These are phyloP conservation scores for Solanum appendiculatum DNA, from an alignment of 257 asterid species.

Conservation along the genomic window DNA sequence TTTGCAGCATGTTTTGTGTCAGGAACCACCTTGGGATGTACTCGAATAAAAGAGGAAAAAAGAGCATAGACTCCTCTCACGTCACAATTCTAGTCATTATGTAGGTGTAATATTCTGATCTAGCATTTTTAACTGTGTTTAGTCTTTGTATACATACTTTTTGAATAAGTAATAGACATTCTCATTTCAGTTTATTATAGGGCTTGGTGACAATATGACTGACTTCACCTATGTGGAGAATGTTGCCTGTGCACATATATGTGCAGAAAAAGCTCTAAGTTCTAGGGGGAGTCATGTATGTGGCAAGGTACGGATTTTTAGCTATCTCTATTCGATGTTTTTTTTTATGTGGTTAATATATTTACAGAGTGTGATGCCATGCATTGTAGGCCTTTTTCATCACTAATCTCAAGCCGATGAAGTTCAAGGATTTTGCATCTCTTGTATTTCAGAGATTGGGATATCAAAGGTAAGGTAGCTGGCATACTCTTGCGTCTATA, in stretches of 20 bases:
- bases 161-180: slow-evolving; percentile 72
- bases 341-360: neutral
- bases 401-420: slow-evolving; percentile 60
- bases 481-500: neutral
- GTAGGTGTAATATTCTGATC: slow-evolving; percentile 1
- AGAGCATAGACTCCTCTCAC: neutral
- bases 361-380: neutral
- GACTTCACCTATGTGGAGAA: slow-evolving; percentile 90
- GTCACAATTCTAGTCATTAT: neutral
- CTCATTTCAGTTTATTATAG: slow-evolving; percentile 97
- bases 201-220: slow-evolving; percentile 49
- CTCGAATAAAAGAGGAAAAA: neutral
- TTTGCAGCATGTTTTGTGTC: neutral
- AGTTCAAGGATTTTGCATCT: slow-evolving; percentile 45
- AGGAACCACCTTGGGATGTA: neutral
- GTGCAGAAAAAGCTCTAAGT: slow-evolving; percentile 72
- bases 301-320: slow-evolving; percentile 54
- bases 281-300: slow-evolving; percentile 41
- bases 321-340: slow-evolving; percentile 4
- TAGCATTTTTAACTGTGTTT: slow-evolving; percentile 5
- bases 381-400: slow-evolving; percentile 61
- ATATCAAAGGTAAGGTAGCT: slow-evolving; percentile 46
- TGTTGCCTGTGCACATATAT: slow-evolving; percentile 83
- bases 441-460: slow-evolving; percentile 52
- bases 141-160: slow-evolving; percentile 10